Evolutionary conservation across 1,139 yeast species (phyloP).

Genomic region (Diutina catenulata): DNA sequence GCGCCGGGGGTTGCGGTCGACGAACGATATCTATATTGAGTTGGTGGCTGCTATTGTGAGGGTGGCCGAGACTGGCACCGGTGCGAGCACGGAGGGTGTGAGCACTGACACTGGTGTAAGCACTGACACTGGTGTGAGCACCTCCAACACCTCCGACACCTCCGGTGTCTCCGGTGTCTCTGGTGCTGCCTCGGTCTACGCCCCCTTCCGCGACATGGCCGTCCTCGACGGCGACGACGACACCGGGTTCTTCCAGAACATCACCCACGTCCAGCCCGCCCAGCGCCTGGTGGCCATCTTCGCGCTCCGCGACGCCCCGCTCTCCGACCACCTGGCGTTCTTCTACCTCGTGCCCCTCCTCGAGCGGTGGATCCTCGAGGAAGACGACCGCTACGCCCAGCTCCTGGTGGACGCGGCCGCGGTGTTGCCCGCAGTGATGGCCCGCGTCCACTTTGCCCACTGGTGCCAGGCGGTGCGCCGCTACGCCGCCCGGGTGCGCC

Average conservation of each 20-base stretch:
- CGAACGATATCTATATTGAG: conserved; percentile 57
- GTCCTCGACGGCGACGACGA: conserved; percentile 53
- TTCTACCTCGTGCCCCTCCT: conserved; percentile 77
- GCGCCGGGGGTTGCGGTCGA: conserved; percentile 54
- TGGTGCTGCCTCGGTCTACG: not conserved
- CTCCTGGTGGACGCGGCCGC: conserved; percentile 63
- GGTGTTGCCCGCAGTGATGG: conserved; percentile 49
- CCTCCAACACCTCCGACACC: too few species aligned
- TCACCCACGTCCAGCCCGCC: conserved; percentile 75
- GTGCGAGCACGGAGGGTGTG: too few species aligned
- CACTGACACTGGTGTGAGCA: too few species aligned
- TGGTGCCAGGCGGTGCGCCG: conserved; percentile 57
- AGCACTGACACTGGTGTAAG: too few species aligned
- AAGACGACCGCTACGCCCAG: conserved; percentile 55
- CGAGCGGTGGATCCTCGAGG: conserved; percentile 57
- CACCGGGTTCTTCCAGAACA: conserved; percentile 57
- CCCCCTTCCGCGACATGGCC: conserved; percentile 21
- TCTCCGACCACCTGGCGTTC: conserved; percentile 52
- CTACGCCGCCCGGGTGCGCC: not conserved
- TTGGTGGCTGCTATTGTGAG: conserved; percentile 56
- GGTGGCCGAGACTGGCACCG: too few species aligned
- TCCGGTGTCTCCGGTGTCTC: not conserved
- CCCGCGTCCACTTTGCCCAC: conserved; percentile 66
- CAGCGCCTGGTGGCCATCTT: conserved; percentile 78
- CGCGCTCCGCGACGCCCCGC: conserved; percentile 33